Evolutionary conservation across 1,284 basidiomycete species (phyloP).

Genomic region (Ceratobasidium sp.): DNA sequence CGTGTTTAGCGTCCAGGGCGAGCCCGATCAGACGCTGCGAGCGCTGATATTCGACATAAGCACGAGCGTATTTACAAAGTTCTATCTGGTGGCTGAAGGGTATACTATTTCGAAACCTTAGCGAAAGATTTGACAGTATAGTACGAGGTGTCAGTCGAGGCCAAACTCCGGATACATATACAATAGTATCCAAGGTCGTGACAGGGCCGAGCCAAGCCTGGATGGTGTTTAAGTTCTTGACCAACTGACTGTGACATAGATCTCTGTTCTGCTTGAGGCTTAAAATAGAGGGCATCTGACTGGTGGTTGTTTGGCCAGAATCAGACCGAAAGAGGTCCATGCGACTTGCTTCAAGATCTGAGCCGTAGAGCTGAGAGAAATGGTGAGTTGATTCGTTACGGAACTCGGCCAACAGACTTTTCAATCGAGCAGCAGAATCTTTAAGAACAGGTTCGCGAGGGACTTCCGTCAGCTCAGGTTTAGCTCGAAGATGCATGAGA

Average conservation of each 20-base stretch:
- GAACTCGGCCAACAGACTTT: background rate
- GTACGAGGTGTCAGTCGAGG: conserved; percentile 7
- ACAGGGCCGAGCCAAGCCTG: background rate
- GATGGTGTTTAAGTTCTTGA: background rate
- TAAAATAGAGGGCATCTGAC: background rate
- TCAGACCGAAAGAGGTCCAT: background rate
- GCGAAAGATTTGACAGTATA: background rate
- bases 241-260: background rate
- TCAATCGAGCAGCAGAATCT: background rate
- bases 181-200: background rate
- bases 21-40: background rate
- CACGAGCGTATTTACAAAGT: conserved; percentile 6
- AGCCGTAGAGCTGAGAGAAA: background rate
- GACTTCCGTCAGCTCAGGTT: background rate
- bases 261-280: background rate
- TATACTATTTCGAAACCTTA: background rate
- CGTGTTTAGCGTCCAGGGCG: background rate
- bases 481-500: background rate
- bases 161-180: conserved; percentile 20
- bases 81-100: background rate
- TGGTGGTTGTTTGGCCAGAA: background rate
- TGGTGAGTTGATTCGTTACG: background rate
- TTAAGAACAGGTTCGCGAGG: background rate
- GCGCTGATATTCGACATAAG: conserved; percentile 1
- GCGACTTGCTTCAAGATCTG: conserved; percentile 5